Evolutionary conservation across 1,284 basidiomycete genomes (phyloP).

Genomic region (Phylloporus sp.): DNA sequence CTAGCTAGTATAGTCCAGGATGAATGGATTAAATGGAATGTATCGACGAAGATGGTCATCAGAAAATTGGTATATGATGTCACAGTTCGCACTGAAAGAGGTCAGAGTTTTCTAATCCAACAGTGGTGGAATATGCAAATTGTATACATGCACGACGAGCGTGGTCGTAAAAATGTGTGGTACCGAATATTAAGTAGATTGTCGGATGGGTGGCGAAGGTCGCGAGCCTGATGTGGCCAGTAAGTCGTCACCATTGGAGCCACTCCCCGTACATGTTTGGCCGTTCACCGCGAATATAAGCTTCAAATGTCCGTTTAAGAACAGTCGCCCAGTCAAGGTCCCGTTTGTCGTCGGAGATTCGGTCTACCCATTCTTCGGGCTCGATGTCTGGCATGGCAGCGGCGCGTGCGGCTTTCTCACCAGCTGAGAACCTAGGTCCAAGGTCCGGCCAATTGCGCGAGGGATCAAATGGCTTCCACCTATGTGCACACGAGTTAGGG

Average conservation of each 20-base stretch:
- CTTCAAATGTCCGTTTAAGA: conserved; percentile 90
- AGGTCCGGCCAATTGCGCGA: conserved; percentile 91
- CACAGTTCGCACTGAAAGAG: conserved; percentile 29
- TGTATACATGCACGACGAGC: conserved; percentile 33
- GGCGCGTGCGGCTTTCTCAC: conserved; percentile 64
- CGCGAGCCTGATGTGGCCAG: conserved; percentile 3
- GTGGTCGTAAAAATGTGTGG: conserved; percentile 31
- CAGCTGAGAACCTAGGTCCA: conserved; percentile 75
- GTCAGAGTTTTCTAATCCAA: conserved; percentile 39
- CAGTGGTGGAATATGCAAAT: conserved; percentile 32
- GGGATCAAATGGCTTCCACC: conserved; percentile 94
- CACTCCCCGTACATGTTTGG: conserved; percentile 95
- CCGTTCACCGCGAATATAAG: conserved; percentile 82
- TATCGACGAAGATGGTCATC: conserved; percentile 33
- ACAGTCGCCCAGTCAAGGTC: conserved; percentile 92
- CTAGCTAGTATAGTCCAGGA: conserved; percentile 20
- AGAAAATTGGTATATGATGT: conserved; percentile 36
- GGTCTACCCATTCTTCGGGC: conserved; percentile 45
- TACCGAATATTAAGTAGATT: conserved; percentile 38
- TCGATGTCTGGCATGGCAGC: conserved; percentile 37
- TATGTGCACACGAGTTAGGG: conserved; percentile 34
- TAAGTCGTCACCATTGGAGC: conserved; percentile 59
- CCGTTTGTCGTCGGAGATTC: conserved; percentile 55
- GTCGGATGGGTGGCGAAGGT: conserved; percentile 19
- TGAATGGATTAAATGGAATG: conserved; percentile 19